Base-by-base conservation (phyloP, 2,329 filamentous ascomycete genomes). In the Delphinella strobiligena region DNA sequence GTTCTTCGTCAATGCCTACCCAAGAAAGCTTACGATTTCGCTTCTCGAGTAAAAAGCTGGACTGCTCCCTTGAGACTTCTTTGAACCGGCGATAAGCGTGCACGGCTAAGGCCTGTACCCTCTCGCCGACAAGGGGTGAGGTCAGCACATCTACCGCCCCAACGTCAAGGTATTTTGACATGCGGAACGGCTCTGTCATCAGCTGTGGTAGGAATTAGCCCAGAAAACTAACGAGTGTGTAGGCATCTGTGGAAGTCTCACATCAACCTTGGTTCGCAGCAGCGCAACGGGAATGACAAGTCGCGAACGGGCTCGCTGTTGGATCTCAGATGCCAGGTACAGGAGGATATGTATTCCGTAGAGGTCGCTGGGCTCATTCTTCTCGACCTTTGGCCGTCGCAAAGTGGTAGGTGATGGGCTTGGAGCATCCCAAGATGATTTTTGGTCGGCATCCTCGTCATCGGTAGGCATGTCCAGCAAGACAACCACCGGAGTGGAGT, bases 101-200 rank as follows among this genome's bases (percentile, higher is more conserved):
- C 12, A 91, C 77, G 45, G 83, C 79, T 37, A 94, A 68, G 19
- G 80, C 78, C 43, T 83, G 78, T 36, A 89, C 73, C 49, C 80
- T 78, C 14, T 84, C 79, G 35, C 72, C 69, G 45, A 81, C 78
- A 30, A 96, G 61, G 1, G 89, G 89, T 51, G 81, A 86, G 18
- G 79, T 75, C 47, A 95, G 70, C 36, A 94, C 84, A 60, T 96
- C 89, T 19, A 82, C 71, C 9, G 89, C 89, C 27, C 91, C 91
- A 3, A 82, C 76, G 53, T 94, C 86, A 17, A 96, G 64, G 54
- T 38, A 43, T 8, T 36, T 36, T 3, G 41, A 38, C 41, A 43
- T 39, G 7, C 41, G 41, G 8, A 14, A 24, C 11, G 41, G 36
- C 16, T 43, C 41, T 7, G 32, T 31, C 24, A 43, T 18, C 15